phyloP scores from a whole-genome alignment of 495 filamentous ascomycete genomes.

The Bombardia bombarda region DNA sequence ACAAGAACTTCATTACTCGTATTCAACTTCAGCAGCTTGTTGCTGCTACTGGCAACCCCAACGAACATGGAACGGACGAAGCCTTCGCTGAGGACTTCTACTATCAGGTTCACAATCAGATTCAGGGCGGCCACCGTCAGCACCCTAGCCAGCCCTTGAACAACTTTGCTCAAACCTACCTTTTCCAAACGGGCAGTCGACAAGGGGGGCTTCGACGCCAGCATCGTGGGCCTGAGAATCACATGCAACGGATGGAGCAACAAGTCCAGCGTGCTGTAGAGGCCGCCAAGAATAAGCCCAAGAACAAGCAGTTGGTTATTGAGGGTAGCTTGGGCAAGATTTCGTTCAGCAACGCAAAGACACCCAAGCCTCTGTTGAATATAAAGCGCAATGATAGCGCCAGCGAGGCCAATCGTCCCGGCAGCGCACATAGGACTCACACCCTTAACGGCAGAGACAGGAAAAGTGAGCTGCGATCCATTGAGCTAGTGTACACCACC shows the following conservation, averaged over 20 bases:
- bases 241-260: conserved; percentile 98
- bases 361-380: conserved; percentile 86
- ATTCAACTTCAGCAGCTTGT: conserved; percentile 97
- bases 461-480: conserved; percentile 72
- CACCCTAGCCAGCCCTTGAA: conserved; percentile 85
- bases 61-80: conserved; percentile 69
- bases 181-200: conserved; percentile 83
- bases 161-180: conserved; percentile 95
- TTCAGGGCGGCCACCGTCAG: conserved; percentile 77
- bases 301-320: conserved; percentile 96
- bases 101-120: conserved; percentile 92
- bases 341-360: conserved; percentile 96
- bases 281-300: conserved; percentile 91
- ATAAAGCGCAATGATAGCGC: conserved; percentile 80
- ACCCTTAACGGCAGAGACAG: conserved; percentile 55
- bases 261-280: conserved; percentile 96
- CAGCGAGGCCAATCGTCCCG: conserved; percentile 37
- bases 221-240: conserved; percentile 77
- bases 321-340: conserved; percentile 99
- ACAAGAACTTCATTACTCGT: conserved; percentile 98
- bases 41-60: conserved; percentile 77
- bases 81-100: conserved; percentile 91
- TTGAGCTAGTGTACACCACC: conserved; percentile 77
- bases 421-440: conserved; percentile 41
- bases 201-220: conserved; percentile 64